Evolutionary conservation across 2,329 filamentous ascomycete genomes (phyloP).

Genomic region (Penicillium concentricum): DNA sequence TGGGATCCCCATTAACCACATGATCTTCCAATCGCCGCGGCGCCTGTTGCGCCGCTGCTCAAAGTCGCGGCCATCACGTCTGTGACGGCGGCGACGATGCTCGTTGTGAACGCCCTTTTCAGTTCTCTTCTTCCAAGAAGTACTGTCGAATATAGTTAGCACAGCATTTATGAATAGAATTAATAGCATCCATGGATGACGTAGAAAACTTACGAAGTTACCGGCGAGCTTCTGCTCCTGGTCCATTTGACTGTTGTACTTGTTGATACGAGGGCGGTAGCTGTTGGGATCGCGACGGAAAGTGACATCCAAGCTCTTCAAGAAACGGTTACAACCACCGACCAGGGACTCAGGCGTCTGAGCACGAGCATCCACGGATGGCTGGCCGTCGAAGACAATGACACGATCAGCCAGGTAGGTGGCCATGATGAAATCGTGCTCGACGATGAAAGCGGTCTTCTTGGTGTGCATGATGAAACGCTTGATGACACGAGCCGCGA

Average conservation of each 20-base stretch:
- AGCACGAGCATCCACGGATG: slow-evolving; percentile 82
- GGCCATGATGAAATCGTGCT: slow-evolving; percentile 99
- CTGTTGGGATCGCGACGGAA: slow-evolving; percentile 98
- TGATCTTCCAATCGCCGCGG: slow-evolving; percentile 33
- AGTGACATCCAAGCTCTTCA: slow-evolving; percentile 95
- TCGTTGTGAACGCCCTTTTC: slow-evolving; percentile 60
- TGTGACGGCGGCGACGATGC: slow-evolving; percentile 39
- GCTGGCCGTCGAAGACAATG: slow-evolving; percentile 96
- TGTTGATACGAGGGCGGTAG: slow-evolving; percentile 97
- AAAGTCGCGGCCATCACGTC: slow-evolving; percentile 37
- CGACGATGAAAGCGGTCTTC: slow-evolving; percentile 98
- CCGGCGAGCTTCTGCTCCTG: slow-evolving; percentile 93
- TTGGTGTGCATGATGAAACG: slow-evolving; percentile 99
- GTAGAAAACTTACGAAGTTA: slow-evolving; percentile 65
- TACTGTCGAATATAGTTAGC: slow-evolving; percentile 49
- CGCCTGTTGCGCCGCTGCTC: slow-evolving; percentile 34
- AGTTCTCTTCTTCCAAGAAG: slow-evolving; percentile 87
- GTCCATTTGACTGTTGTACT: slow-evolving; percentile 90
- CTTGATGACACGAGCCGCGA: slow-evolving; percentile 96
- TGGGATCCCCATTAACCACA: slow-evolving; percentile 39
- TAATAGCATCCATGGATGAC: slow-evolving; percentile 42
- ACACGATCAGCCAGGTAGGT: slow-evolving; percentile 84
- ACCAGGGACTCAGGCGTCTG: slow-evolving; percentile 89
- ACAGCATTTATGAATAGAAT: background rate
- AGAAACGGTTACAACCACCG: slow-evolving; percentile 93